These are phyloP conservation scores for Fusarium setosum DNA, from an alignment of 2,329 filamentous ascomycete species.

Conservation along the genomic window DNA sequence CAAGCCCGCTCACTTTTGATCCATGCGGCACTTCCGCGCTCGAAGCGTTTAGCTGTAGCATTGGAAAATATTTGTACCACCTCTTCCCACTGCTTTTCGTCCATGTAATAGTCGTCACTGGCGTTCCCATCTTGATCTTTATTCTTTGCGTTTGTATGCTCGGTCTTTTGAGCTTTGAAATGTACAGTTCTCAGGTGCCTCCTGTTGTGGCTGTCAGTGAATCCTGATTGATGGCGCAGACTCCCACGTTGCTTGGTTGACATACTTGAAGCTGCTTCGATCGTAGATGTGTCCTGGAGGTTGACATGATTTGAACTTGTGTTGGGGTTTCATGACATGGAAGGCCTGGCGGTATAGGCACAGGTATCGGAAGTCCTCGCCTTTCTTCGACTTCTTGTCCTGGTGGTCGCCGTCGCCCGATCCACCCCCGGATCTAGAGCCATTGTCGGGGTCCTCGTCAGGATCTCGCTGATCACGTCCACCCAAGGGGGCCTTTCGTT, in stretches of 20 bases:
- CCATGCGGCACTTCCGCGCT: not conserved
- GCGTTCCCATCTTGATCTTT: too few species aligned
- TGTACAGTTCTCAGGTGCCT: too few species aligned
- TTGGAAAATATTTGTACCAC: not conserved
- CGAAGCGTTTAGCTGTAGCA: not conserved
- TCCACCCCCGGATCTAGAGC: not conserved
- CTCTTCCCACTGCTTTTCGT: not conserved
- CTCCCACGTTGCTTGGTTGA: not conserved
- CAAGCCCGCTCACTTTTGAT: not conserved
- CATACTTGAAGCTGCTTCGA: not conserved
- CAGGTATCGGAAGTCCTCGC: not conserved
- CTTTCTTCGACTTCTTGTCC: not conserved
- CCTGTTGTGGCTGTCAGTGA: too few species aligned
- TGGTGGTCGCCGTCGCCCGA: not conserved
- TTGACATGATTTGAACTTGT: not conserved
- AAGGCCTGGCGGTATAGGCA: not conserved
- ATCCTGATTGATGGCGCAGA: not conserved
- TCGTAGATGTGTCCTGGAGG: not conserved
- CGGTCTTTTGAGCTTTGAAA: not conserved
- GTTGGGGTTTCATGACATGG: not conserved
- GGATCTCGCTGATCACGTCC: not conserved
- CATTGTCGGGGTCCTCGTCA: not conserved
- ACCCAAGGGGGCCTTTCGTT: not conserved
- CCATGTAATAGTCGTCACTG: not conserved
- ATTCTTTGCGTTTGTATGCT: not conserved